Evolutionary conservation across 2,329 filamentous ascomycete genomes (phyloP).

Genomic region (Penicillium hordei): DNA sequence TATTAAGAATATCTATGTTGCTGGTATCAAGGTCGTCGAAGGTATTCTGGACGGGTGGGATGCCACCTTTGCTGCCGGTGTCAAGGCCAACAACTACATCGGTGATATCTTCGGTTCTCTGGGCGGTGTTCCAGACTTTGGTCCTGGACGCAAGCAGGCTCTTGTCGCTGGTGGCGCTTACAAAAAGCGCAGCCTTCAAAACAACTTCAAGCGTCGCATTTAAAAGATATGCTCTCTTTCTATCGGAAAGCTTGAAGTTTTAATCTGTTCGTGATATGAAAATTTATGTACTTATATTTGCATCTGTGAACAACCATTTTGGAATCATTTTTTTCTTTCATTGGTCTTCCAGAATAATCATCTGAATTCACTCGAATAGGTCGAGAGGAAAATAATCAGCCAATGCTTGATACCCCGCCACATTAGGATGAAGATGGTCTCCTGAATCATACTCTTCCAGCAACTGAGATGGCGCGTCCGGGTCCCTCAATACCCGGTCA

Average conservation of each 20-base stretch:
- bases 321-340: not conserved
- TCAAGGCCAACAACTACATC: constrained; percentile 64
- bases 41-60: constrained; percentile 65
- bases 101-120: constrained; percentile 71
- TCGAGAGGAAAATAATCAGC: constrained; percentile 59
- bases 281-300: not conserved
- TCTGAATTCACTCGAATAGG: constrained; percentile 44
- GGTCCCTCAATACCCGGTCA: constrained; percentile 56
- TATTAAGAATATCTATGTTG: constrained; percentile 65
- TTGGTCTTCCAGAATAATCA: not conserved
- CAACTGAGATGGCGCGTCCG: constrained; percentile 51
- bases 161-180: constrained; percentile 23
- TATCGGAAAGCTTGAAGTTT: not conserved
- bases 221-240: not conserved
- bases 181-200: constrained; percentile 19
- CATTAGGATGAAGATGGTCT: constrained; percentile 65
- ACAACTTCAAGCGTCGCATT: constrained; percentile 9
- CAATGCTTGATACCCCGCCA: constrained; percentile 59
- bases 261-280: not conserved
- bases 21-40: constrained; percentile 63
- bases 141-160: constrained; percentile 34
- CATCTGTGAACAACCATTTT: not conserved
- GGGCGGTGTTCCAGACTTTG: constrained; percentile 66
- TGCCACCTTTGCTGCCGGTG: constrained; percentile 56
- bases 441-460: constrained; percentile 57